Base-by-base conservation (phyloP, 2,329 filamentous ascomycete genomes). In the Trichoderma guizhouense region DNA sequence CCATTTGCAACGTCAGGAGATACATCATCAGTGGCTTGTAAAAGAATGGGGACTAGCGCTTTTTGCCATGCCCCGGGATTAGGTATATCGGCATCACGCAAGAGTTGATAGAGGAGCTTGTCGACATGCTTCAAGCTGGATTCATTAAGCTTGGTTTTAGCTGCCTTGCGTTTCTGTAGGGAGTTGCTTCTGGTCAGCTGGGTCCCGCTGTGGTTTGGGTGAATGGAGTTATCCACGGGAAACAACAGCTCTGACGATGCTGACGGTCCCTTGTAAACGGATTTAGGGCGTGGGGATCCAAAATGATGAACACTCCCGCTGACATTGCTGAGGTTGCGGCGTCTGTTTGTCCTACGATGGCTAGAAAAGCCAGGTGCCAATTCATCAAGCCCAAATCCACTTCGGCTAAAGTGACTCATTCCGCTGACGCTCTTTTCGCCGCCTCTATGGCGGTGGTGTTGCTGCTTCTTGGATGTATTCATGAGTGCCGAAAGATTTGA, bases 21-120 rank as follows among this genome's bases (percentile, higher is more conserved):
- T 4, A 99, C 95, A 78, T 98, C 96, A 75, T 98, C 94, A 0
- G 95, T 97, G 74, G 95, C 96, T 76, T 92, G 92, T 26, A 98
- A 85, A 24, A 99, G 86, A 67, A 99, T 97, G 0, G 96, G 96
- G 65, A 98, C 88, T 14, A 99, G 85, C 0, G 95, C 94, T 75
- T 91, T 95, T 79, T 98, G 93, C 96, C 96, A 99, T 32, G 91
- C 91, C 3, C 88, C 84, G 1, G 90, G 85, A 76, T 93, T 92
- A 14, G 92, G 87, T 28, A 99, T 89, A 3, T 88, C 86, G 2
- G 90, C 88, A 79, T 98, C 95, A 73, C 91, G 86, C 1, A 99
- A 83, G 43, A 98, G 86, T 80, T 99, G 96, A 53, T 89, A 90
- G 18, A 99, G 86, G 5, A 99, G 87, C 77, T 91, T 93, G 75